These are phyloP conservation scores for Colletotrichum godetiae DNA, from an alignment of 2,329 filamentous ascomycete genomes.

Conservation along the genomic window DNA sequence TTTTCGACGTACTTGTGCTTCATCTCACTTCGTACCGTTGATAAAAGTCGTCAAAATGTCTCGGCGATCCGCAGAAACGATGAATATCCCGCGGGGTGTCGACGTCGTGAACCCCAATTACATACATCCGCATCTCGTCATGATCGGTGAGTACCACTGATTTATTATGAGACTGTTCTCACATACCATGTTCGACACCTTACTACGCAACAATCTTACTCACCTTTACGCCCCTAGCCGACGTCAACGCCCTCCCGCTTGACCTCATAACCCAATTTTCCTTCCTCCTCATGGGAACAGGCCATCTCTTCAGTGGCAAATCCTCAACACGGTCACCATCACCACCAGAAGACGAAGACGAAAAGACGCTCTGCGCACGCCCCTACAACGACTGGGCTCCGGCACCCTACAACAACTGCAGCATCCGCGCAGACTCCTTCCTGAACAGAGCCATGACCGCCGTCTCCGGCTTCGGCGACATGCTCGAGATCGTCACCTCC, in stretches of 20 bases:
- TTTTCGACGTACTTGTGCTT: not conserved
- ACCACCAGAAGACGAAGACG: not conserved
- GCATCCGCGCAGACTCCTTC: slow-evolving; percentile 1
- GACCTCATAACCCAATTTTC: not conserved
- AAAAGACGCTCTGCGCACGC: slow-evolving; percentile 1
- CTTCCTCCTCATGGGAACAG: not conserved
- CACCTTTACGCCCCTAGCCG: not conserved
- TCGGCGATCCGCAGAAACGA: not conserved
- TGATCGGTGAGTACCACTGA: slow-evolving; percentile 6
- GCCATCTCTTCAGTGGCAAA: slow-evolving; percentile 18
- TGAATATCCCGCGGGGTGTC: slow-evolving; percentile 9
- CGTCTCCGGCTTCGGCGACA: slow-evolving; percentile 3
- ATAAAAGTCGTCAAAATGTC: slow-evolving; percentile 1
- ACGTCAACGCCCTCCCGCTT: not conserved
- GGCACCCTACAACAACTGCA: slow-evolving; percentile 3
- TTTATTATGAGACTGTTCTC: not conserved
- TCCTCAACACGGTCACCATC: not conserved
- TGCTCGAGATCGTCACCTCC: not conserved
- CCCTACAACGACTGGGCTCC: slow-evolving; percentile 26
- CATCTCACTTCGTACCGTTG: not conserved
- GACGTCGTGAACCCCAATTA: slow-evolving; percentile 14
- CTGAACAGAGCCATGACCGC: slow-evolving; percentile 1
- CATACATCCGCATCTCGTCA: slow-evolving; percentile 16
- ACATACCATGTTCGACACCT: not conserved
- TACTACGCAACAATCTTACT: not conserved